Conservation (phyloP, 1,139 yeast species). For the Keqinozyma sinolaborantium region DNA sequence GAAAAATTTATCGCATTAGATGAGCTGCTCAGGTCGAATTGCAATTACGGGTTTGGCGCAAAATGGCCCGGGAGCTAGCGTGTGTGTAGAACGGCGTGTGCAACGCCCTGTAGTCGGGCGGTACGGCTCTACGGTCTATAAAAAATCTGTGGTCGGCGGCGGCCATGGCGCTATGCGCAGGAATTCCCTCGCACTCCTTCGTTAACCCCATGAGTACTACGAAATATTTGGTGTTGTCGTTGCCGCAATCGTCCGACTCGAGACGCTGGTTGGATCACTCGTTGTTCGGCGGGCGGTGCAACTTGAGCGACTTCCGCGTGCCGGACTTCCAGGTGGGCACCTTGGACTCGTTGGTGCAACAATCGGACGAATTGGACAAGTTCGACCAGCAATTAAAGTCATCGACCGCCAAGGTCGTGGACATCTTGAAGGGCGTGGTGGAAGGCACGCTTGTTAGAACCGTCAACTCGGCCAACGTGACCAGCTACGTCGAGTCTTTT, state of each 20-base stretch:
- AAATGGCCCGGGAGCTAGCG: too few relatives aligned
- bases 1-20: not conserved
- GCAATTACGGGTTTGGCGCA: too few relatives aligned
- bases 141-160: too few relatives aligned
- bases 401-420: slow-evolving; percentile 72
- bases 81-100: too few relatives aligned
- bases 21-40: too few relatives aligned
- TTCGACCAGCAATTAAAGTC: slow-evolving; percentile 71
- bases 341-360: slow-evolving; percentile 83
- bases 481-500: slow-evolving; percentile 68
- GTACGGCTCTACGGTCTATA: too few relatives aligned
- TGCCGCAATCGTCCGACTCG: slow-evolving; percentile 49
- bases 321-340: slow-evolving; percentile 97
- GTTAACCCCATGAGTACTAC: not conserved
- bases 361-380: slow-evolving; percentile 84
- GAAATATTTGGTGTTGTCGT: slow-evolving; percentile 47
- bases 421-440: slow-evolving; percentile 54
- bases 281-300: slow-evolving; percentile 41
- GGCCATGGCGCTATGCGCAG: too few relatives aligned
- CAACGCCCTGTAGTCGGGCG: too few relatives aligned
- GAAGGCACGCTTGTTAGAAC: slow-evolving; percentile 31
- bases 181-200: too few relatives aligned
- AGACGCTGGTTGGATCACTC: slow-evolving; percentile 41
- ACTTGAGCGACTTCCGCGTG: slow-evolving; percentile 47
- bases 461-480: slow-evolving; percentile 46